phyloP scores from a whole-genome alignment of 129 eudicot genomes.

The Glebionis coronaria region DNA sequence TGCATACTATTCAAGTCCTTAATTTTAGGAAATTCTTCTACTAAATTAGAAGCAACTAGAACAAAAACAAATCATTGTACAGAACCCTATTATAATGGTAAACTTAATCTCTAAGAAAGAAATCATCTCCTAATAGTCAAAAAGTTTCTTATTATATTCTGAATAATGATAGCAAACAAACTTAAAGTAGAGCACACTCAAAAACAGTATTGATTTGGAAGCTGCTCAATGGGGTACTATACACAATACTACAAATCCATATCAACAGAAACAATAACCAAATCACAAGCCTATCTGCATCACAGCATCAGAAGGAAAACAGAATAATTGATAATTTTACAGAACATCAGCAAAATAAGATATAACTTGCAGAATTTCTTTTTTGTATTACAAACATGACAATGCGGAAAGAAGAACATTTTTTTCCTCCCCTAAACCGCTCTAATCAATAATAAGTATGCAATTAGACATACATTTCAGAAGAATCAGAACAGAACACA shows the following conservation, averaged over 20 bases:
- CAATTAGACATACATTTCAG: slow-evolving; percentile 28
- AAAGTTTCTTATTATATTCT: slow-evolving; percentile 6
- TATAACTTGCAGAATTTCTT: slow-evolving; percentile 26
- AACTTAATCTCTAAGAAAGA: slow-evolving; percentile 20
- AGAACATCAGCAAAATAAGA: slow-evolving; percentile 18
- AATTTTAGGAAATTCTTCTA: background rate
- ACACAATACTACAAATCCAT: slow-evolving; percentile 12
- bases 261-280: background rate
- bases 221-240: slow-evolving; percentile 1
- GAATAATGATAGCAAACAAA: slow-evolving; percentile 24
- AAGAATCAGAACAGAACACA: slow-evolving; percentile 25
- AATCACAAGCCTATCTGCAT: slow-evolving; percentile 11
- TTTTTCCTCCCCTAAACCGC: slow-evolving; percentile 18
- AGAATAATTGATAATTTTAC: slow-evolving; percentile 11
- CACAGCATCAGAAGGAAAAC: background rate
- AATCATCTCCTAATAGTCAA: slow-evolving; percentile 24
- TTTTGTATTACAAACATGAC: slow-evolving; percentile 28
- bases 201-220: slow-evolving; percentile 12
- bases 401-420: slow-evolving; percentile 17
- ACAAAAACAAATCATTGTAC: background rate
- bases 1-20: background rate
- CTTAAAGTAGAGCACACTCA: slow-evolving; percentile 28
- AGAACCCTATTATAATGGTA: slow-evolving; percentile 13
- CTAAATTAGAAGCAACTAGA: slow-evolving; percentile 7
- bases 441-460: slow-evolving; percentile 33